phyloP scores from a whole-genome alignment of 2,329 filamentous ascomycete species.

The Verticillium nubilum region DNA sequence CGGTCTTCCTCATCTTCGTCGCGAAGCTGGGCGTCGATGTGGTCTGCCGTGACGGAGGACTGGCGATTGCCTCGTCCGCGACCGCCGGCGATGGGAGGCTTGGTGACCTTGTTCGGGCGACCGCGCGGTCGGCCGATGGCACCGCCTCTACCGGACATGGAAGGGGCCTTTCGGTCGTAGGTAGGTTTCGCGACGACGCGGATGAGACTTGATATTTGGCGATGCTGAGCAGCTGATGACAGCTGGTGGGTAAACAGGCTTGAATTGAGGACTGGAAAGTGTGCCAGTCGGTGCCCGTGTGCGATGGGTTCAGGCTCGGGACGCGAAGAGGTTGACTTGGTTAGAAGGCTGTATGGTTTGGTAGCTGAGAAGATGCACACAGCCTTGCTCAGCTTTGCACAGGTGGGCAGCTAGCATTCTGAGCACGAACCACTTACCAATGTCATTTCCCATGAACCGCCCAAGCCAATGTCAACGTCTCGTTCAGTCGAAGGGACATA shows the following conservation, averaged over 20 bases:
- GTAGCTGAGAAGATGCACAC: background rate
- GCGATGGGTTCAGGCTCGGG: too few species aligned
- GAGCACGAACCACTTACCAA: too few species aligned
- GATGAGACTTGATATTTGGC: background rate
- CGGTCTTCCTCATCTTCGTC: slow-evolving; percentile 10
- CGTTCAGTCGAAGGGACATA: too few species aligned
- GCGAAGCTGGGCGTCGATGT: slow-evolving; percentile 22
- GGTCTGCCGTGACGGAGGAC: slow-evolving; percentile 23
- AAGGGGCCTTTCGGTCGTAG: background rate
- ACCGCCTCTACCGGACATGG: slow-evolving; percentile 12
- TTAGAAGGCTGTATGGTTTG: background rate
- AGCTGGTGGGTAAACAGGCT: background rate
- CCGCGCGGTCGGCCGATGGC: slow-evolving; percentile 18
- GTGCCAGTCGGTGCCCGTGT: background rate
- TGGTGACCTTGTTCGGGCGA: slow-evolving; percentile 38
- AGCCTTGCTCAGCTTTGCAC: background rate
- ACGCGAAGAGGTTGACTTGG: background rate
- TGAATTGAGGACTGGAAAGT: background rate
- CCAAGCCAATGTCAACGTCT: too few species aligned
- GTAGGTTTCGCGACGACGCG: background rate
- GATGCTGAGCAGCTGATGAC: background rate
- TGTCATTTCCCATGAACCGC: too few species aligned
- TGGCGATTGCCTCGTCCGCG: slow-evolving; percentile 21
- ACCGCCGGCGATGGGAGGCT: slow-evolving; percentile 19
- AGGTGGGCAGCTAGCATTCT: background rate